Conservation (phyloP, 1,284 basidiomycete species). For the Moesziomyces parantarcticus region DNA sequence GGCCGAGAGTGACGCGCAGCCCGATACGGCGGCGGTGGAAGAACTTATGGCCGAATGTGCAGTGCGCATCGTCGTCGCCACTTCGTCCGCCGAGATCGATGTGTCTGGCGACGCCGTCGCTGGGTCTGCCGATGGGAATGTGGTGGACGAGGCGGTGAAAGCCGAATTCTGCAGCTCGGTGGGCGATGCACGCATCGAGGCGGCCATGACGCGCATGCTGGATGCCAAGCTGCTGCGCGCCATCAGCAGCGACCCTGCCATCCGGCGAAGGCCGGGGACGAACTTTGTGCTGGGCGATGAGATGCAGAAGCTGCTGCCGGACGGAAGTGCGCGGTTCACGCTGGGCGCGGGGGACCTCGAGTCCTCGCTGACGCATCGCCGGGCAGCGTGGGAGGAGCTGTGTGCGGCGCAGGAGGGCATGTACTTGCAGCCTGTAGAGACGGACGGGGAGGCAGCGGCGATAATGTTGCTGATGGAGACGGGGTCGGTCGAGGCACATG, state of each 20-base stretch:
- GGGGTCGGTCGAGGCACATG: slow-evolving; percentile 15
- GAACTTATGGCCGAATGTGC: slow-evolving; percentile 33
- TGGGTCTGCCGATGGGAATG: not conserved
- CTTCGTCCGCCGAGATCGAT: slow-evolving; percentile 2
- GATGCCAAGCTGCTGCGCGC: slow-evolving; percentile 35
- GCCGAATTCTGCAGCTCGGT: slow-evolving; percentile 32
- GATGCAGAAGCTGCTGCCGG: slow-evolving; percentile 21
- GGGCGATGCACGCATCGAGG: slow-evolving; percentile 38
- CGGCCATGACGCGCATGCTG: slow-evolving; percentile 38
- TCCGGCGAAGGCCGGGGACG: slow-evolving; percentile 41
- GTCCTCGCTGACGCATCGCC: slow-evolving; percentile 19
- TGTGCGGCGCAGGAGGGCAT: slow-evolving; percentile 6
- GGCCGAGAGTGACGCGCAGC: not conserved
- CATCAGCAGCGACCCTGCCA: slow-evolving; percentile 16
- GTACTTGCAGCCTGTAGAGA: slow-evolving; percentile 32
- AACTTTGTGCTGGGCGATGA: slow-evolving; percentile 49
- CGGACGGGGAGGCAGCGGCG: slow-evolving; percentile 44
- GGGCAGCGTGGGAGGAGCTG: slow-evolving; percentile 10
- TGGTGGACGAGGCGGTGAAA: slow-evolving; percentile 20
- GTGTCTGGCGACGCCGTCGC: not conserved
- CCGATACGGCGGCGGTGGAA: not conserved
- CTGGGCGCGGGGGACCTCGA: slow-evolving; percentile 17
- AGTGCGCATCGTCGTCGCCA: slow-evolving; percentile 30
- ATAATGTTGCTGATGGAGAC: slow-evolving; percentile 22
- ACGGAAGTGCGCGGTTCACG: slow-evolving; percentile 3